Percentiles rank a stretch among this genome's conserved stretches.
These are phyloP conservation scores for Acrodontium crateriforme DNA, from an alignment of 2,329 filamentous ascomycete genomes.

Conservation along the genomic window DNA sequence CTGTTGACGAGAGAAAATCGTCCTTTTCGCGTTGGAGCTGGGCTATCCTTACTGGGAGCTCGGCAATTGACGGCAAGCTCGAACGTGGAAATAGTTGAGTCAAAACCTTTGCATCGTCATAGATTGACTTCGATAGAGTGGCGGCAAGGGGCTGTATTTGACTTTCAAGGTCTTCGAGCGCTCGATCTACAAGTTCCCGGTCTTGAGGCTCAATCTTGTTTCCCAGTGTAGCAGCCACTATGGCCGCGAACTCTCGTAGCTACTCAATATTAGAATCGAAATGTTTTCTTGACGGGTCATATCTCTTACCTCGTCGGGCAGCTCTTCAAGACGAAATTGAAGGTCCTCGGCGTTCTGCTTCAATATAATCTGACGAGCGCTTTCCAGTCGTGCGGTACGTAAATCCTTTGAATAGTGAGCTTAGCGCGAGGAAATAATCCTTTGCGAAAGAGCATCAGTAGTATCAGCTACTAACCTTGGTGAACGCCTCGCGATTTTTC, in stretches of 20 bases:
- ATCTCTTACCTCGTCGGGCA: conserved; percentile 25
- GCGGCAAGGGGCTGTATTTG: conserved; percentile 20
- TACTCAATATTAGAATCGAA: conserved; percentile 6
- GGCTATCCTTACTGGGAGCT: conserved; percentile 7
- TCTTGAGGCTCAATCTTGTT: conserved; percentile 24
- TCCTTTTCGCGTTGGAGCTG: conserved; percentile 7
- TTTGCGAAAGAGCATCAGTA: background rate
- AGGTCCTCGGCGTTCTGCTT: conserved; percentile 22
- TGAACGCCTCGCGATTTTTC: conserved; percentile 27
- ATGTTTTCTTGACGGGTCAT: no score
- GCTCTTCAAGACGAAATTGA: conserved; percentile 20
- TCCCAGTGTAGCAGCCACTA: conserved; percentile 27
- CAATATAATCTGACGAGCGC: conserved; percentile 22
- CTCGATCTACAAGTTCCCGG: no score
- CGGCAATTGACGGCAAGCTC: conserved; percentile 3
- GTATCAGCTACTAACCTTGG: conserved; percentile 19
- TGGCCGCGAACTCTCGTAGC: conserved; percentile 29
- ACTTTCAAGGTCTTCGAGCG: no score
- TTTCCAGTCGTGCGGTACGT: conserved; percentile 19
- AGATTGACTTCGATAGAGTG: conserved; percentile 22
- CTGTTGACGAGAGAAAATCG: no score
- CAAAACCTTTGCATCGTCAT: conserved; percentile 18
- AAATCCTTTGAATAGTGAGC: conserved; percentile 28
- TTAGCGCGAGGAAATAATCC: no score
- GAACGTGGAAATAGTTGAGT: conserved; percentile 16